Base-by-base conservation (phyloP, 495 filamentous ascomycete species). In the Xylaria nigripes region DNA sequence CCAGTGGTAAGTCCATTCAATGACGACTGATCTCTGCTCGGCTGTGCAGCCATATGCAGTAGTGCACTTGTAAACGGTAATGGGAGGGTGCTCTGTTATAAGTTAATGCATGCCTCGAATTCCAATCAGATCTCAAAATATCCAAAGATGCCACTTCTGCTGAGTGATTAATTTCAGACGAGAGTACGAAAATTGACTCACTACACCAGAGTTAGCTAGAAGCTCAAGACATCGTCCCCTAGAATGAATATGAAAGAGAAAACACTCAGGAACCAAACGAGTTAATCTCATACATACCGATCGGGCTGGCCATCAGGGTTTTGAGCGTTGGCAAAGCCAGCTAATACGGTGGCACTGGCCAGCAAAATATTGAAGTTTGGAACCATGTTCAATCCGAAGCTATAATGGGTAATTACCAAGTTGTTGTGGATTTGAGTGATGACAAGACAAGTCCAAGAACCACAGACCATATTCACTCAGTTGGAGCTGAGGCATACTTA, bases 1-100 rank as follows among this genome's bases (percentile, higher is more conserved):
- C 79, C 79, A 82, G 22, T 82, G 76, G 76, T 82, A 86, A 64
- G 83, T 85, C 54, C 82, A 65, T 65, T 88, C 85, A 34, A 86
- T 70, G 27, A 82, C 80, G 45, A 88, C 67, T 25, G 73, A 76
- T 45, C 77, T 81, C 23, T 67, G 56, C 47, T 72, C 63, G 30
- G 70, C 68, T 23, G 73, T 73, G 70, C 83, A 86, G 44, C 73
- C 78, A 30, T 69, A 76, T 25, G 57, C 55, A 29, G 60, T 66
- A 12, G 75, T 73, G 66, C 83, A 87, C 44, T 72, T 77, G 55
- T 74, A 68, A 67, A 78, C 82, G 52, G 72, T 76, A 57, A 87
- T 54, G 42, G 71, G 64, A 16, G 84, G 84, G 52, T 86, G 83
- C 16, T 49, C 54, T 55, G 13, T 10, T 23, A 18, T n/a, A 19